Evolutionary conservation across 306 rosid genomes (phyloP).

Genomic region (Fragaria iinumae): DNA sequence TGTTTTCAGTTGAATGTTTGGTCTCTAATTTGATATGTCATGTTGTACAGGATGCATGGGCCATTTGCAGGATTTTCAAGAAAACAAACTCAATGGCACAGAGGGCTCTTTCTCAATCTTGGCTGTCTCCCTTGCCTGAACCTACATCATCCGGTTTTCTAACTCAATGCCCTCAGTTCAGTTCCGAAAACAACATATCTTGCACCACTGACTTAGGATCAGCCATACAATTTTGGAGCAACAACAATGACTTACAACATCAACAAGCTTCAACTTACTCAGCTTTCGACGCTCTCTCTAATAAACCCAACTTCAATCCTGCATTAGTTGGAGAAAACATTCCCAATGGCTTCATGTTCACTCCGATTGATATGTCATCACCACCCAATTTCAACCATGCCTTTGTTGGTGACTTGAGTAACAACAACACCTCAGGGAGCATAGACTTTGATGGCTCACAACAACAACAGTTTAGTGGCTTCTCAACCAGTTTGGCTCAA

Average conservation of each 20-base stretch:
- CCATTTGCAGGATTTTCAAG: slow-evolving; percentile 85
- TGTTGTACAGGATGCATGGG: slow-evolving; percentile 74
- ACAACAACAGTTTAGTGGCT: slow-evolving; percentile 42
- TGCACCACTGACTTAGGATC: slow-evolving; percentile 45
- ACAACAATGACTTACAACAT: slow-evolving; percentile 32
- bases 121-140: slow-evolving; percentile 53
- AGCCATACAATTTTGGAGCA: slow-evolving; percentile 32
- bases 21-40: background rate
- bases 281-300: slow-evolving; percentile 31
- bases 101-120: slow-evolving; percentile 58
- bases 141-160: slow-evolving; percentile 36
- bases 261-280: slow-evolving; percentile 38
- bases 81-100: slow-evolving; percentile 70
- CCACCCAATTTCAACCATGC: slow-evolving; percentile 35
- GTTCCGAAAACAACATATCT: slow-evolving; percentile 40
- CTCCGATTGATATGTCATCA: slow-evolving; percentile 35
- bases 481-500: slow-evolving; percentile 42
- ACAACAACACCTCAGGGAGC: slow-evolving; percentile 19
- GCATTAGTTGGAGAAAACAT: slow-evolving; percentile 27
- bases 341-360: slow-evolving; percentile 44
- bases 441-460: slow-evolving; percentile 44
- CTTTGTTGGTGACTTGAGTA: slow-evolving; percentile 13
- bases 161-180: slow-evolving; percentile 39
- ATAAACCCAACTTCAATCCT: slow-evolving; percentile 34
- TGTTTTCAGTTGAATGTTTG: background rate